These are phyloP conservation scores for Penicillium psychrofluorescens DNA, from an alignment of 495 filamentous ascomycete species.

Conservation along the genomic window DNA sequence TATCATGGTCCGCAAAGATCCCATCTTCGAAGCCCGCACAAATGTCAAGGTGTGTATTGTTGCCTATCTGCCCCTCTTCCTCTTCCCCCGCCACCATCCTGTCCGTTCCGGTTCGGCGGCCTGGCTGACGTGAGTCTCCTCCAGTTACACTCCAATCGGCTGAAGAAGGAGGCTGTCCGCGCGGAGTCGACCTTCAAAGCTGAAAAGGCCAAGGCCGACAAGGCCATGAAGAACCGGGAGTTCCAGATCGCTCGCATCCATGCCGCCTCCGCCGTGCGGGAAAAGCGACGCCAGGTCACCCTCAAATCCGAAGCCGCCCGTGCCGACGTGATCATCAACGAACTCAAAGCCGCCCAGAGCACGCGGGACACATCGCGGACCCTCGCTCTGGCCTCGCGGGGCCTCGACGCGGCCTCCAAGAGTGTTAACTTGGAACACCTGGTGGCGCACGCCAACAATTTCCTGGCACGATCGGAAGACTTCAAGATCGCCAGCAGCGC, in stretches of 20 bases:
- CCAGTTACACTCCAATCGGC: conserved; percentile 39
- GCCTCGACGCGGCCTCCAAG: conserved; percentile 36
- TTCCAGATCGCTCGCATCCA: conserved; percentile 46
- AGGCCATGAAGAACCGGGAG: conserved; percentile 42
- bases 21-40: conserved; percentile 44
- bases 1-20: conserved; percentile 42
- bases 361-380: conserved; percentile 42
- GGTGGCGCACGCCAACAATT: conserved; percentile 41
- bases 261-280: conserved; percentile 39
- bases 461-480: conserved; percentile 38
- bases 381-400: conserved; percentile 34
- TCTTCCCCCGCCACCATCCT: not conserved
- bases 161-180: conserved; percentile 40
- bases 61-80: not conserved
- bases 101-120: not conserved
- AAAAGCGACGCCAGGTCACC: conserved; percentile 39
- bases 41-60: conserved; percentile 36
- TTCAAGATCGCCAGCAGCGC: conserved; percentile 41
- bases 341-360: conserved; percentile 40
- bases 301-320: conserved; percentile 40
- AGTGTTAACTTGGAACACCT: conserved; percentile 39
- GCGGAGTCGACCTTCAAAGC: conserved; percentile 42
- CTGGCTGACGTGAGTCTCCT: not conserved
- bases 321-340: conserved; percentile 44
- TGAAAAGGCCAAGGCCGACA: conserved; percentile 42